Evolutionary conservation across 441 rosid genomes (phyloP), one percentile per base, ranked within the genome.

Genomic region (Erodium trifolium): DNA sequence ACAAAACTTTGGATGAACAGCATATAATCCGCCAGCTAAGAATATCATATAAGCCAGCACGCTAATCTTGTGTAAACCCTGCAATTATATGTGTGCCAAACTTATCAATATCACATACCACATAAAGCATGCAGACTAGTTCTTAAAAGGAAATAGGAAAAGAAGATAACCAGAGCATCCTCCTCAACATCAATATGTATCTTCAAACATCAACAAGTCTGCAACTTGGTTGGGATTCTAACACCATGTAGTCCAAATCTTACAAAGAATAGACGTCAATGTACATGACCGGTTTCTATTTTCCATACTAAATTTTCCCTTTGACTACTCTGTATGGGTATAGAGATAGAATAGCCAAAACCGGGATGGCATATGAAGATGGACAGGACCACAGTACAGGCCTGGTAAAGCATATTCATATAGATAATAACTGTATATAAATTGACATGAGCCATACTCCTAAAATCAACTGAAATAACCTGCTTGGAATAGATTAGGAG

Each of bases 21-120:
- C 92, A 86, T 77, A 81, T 83, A 82, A 84, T 67, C 92, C 84
- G 77, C 88, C 94, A 83, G 90, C 85, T 82, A 87, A 85, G 79
- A 82, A 72, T 80, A 82, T 87, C 87, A 87, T 67, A 82, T 71
- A 85, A 75, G 81, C 37, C 27, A 83, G 86, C 91, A 85, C 71
- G 82, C 82, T 85, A 89, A 80, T 78, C 90, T 83, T 83, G 90
- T 76, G 80, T 67, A 80, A 70, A 78, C 82, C 90, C 95, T 85
- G 92, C 90, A 89, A 87, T 87, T 84, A 73, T 84, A 79, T 80
- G 87, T 66, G 85, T 79, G 82, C 92, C 92, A 87, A 87, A 84
- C 75, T 41, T 72, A 89, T 85, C 89, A 89, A 84, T 82, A 79
- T 76, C 67, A 79, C 79, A 77, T n/a, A 71, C 73, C 72, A 74